These are phyloP conservation scores for Colletotrichum sojae DNA, from an alignment of 2,329 filamentous ascomycete genomes.

Conservation along the genomic window DNA sequence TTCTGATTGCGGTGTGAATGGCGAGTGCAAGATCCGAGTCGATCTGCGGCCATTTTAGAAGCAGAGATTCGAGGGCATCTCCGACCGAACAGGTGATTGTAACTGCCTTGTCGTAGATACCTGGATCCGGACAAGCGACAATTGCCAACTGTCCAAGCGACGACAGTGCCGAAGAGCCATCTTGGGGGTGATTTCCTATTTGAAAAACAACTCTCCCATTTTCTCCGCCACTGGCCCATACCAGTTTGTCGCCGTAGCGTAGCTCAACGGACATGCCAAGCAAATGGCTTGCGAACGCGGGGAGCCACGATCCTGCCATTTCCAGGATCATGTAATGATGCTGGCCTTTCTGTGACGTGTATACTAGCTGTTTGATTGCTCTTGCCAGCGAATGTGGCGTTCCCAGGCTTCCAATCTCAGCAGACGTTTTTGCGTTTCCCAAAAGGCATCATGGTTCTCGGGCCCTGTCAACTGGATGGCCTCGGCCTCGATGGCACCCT, in stretches of 20 bases:
- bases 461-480: not conserved
- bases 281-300: not conserved
- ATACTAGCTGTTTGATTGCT: not conserved
- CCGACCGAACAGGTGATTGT: not conserved
- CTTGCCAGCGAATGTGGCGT: not conserved
- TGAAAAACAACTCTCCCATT: not conserved
- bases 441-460: not conserved
- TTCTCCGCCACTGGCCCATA: not conserved
- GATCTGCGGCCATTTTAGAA: not conserved
- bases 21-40: not conserved
- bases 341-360: not conserved
- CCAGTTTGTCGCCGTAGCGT: not conserved
- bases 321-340: conserved; percentile 4
- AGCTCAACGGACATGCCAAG: conserved; percentile 18
- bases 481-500: not conserved
- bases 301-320: not conserved
- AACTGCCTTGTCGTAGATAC: no score
- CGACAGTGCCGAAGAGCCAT: not conserved
- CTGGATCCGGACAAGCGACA: not conserved
- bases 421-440: no score
- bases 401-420: no score
- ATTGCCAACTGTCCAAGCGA: not conserved
- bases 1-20: not conserved
- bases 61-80: not conserved
- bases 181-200: not conserved